A percentile compares a stretch with the other conserved stretches of the same genome.
These are phyloP conservation scores for Thecaphora frezii DNA, from an alignment of 1,284 basidiomycete genomes.

Conservation along the genomic window DNA sequence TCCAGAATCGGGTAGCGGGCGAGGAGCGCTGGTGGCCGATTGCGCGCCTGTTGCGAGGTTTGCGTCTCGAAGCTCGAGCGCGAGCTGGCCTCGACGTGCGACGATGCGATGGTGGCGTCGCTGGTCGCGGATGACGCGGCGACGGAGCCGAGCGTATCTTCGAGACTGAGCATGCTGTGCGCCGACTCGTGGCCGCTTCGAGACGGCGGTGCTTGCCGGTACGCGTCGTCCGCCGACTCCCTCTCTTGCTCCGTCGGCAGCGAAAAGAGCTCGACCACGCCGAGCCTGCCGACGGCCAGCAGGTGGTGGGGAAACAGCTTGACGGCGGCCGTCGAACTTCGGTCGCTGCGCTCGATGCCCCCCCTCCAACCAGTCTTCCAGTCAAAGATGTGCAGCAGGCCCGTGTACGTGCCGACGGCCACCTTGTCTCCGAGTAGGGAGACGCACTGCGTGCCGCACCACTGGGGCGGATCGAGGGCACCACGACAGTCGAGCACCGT, in stretches of 20 bases:
- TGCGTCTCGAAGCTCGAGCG: background rate
- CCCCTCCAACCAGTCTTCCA: constrained; percentile 13
- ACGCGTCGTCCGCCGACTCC: background rate
- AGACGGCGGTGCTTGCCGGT: background rate
- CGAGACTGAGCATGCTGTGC: background rate
- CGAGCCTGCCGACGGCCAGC: constrained; percentile 12
- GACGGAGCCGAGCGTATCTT: background rate
- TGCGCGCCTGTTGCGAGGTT: background rate
- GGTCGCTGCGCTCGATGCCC: constrained; percentile 9
- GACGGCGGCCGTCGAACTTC: constrained; percentile 14
- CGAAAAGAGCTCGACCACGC: constrained; percentile 7
- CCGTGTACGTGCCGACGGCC: constrained; percentile 23
- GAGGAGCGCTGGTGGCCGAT: background rate
- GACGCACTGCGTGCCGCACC: constrained; percentile 30
- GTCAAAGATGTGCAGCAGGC: constrained; percentile 16
- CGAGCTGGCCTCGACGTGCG: background rate
- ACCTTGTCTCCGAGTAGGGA: constrained; percentile 12
- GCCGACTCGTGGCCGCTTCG: no score
- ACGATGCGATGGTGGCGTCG: background rate
- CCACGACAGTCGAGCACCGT: constrained; percentile 7
- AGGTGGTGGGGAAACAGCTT: constrained; percentile 8
- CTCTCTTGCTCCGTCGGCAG: background rate
- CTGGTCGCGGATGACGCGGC: background rate
- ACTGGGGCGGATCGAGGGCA: constrained; percentile 16
- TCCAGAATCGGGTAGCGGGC: constrained; percentile 4